Percentiles rank a stretch among this genome's conserved stretches.
These are phyloP conservation scores for Conticribra guillardii DNA, from an alignment of 108 stramenopile genomes.

Conservation along the genomic window DNA sequence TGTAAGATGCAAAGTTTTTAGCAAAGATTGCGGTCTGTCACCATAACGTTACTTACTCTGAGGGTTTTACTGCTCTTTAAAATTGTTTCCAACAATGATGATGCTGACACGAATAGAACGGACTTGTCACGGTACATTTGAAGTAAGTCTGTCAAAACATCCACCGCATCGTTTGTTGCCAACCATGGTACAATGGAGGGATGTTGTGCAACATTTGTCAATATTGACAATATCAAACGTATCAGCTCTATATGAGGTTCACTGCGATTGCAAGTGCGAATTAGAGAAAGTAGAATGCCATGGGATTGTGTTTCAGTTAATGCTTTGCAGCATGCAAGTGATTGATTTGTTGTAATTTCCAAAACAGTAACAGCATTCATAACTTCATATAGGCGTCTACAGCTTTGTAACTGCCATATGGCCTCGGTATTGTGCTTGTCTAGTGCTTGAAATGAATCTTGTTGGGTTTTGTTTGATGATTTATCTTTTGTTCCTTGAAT, in stretches of 20 bases:
- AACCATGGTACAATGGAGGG: slow-evolving; percentile 45
- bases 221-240: slow-evolving; percentile 62
- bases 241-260: slow-evolving; percentile 89
- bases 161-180: slow-evolving; percentile 50
- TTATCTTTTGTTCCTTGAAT: no score
- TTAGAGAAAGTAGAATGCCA: slow-evolving; percentile 66
- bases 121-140: slow-evolving; percentile 90
- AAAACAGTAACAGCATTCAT: slow-evolving; percentile 71
- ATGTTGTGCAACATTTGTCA: slow-evolving; percentile 79
- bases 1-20: background rate
- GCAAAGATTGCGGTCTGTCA: background rate
- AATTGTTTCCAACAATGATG: slow-evolving; percentile 33
- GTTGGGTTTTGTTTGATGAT: no score
- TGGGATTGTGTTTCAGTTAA: slow-evolving; percentile 70
- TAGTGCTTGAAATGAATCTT: background rate
- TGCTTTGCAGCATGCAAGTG: slow-evolving; percentile 65
- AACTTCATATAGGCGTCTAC: slow-evolving; percentile 69
- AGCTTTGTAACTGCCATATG: slow-evolving; percentile 62
- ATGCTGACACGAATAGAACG: slow-evolving; percentile 18
- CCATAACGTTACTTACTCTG: background rate
- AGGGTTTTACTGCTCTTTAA: slow-evolving; percentile 1
- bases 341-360: slow-evolving; percentile 74
- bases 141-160: slow-evolving; percentile 77
- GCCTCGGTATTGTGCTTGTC: slow-evolving; percentile 19
- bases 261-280: slow-evolving; percentile 89